These are phyloP conservation scores for Malus domestica DNA, from an alignment of 306 rosid genomes.

Conservation along the genomic window ASM211411v1 NC_041796.1:5945001-5945500, in stretches of 20 bases:
- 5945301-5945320: slow-evolving; percentile 71
- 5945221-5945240: slow-evolving; percentile 77
- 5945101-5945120: slow-evolving; percentile 81
- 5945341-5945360: slow-evolving; percentile 68
- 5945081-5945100: slow-evolving; percentile 73
- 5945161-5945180: not conserved
- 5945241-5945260: slow-evolving; percentile 82
- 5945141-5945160: slow-evolving; percentile 2
- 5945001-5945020: slow-evolving; percentile 62
- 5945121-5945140: slow-evolving; percentile 38
- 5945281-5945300: slow-evolving; percentile 85
- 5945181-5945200: not conserved
- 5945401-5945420: slow-evolving; percentile 38
- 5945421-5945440: not conserved
- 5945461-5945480: not conserved
- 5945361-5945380: slow-evolving; percentile 55
- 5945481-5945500: not conserved
- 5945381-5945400: slow-evolving; percentile 74
- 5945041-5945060: slow-evolving; percentile 64
- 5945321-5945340: slow-evolving; percentile 69
- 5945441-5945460: not conserved
- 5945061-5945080: slow-evolving; percentile 43
- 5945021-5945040: slow-evolving; percentile 79
- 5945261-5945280: slow-evolving; percentile 98
- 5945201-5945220: not conserved